These are phyloP conservation scores for Daldinia concentrica DNA, from an alignment of 495 filamentous ascomycete genomes.

Conservation along the genomic window DNA sequence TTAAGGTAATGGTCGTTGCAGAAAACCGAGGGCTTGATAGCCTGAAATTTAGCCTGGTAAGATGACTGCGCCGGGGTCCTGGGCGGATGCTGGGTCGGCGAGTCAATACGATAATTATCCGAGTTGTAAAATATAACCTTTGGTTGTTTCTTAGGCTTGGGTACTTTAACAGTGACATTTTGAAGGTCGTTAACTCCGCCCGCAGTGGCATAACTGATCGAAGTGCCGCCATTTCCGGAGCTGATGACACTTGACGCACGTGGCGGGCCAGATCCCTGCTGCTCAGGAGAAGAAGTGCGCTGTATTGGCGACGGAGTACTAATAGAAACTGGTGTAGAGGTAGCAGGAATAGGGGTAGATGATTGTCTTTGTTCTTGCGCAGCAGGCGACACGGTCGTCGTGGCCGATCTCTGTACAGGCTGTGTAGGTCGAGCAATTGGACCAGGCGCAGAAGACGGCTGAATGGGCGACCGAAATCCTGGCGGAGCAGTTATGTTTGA, in stretches of 20 bases:
- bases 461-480: conserved; percentile 32
- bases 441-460: conserved; percentile 23
- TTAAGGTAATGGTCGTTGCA: conserved; percentile 49
- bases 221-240: conserved; percentile 48
- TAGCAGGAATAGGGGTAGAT: conserved; percentile 24
- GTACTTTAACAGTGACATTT: conserved; percentile 48
- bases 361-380: conserved; percentile 36
- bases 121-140: conserved; percentile 43
- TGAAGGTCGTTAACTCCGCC: conserved; percentile 44
- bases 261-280: conserved; percentile 3
- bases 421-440: conserved; percentile 43
- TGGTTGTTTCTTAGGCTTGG: conserved; percentile 45
- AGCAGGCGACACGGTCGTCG: conserved; percentile 14
- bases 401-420: conserved; percentile 24
- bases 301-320: conserved; percentile 38
- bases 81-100: conserved; percentile 46
- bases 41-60: conserved; percentile 47
- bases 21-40: conserved; percentile 45
- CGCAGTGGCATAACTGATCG: conserved; percentile 48
- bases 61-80: conserved; percentile 43
- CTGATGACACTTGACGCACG: conserved; percentile 42
- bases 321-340: conserved; percentile 26
- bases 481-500: conserved; percentile 13
- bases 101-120: conserved; percentile 43
- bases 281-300: conserved; percentile 33